phyloP scores from a whole-genome alignment of 768 basidiomycete genomes.

The Rhizopogon vulgaris region DNA sequence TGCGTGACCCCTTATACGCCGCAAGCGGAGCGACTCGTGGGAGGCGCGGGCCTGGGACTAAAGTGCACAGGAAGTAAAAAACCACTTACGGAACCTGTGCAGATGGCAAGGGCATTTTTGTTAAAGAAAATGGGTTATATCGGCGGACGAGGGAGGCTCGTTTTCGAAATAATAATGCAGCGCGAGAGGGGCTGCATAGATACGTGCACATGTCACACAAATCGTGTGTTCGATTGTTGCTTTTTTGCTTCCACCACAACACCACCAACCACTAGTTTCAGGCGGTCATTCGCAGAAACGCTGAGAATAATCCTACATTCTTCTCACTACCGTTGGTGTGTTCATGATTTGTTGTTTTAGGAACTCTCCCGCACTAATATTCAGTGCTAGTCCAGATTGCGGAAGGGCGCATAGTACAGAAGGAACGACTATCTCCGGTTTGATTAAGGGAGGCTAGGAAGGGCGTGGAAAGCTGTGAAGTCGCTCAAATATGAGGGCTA shows the following conservation, averaged over 20 bases:
- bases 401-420: neutral
- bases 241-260: neutral
- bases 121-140: conserved; percentile 2
- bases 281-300: conserved; percentile 2
- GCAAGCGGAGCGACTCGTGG: neutral
- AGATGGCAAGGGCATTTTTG: conserved; percentile 9
- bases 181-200: conserved; percentile 7
- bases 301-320: conserved; percentile 4
- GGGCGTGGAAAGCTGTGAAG: neutral
- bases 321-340: conserved; percentile 11
- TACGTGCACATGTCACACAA: neutral
- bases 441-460: neutral
- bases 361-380: neutral
- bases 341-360: neutral
- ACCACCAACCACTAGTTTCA: conserved; percentile 7
- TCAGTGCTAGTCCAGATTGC: neutral
- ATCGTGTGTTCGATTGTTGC: neutral
- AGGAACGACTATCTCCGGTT: too few relatives aligned
- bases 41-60: neutral
- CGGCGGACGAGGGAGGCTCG: neutral
- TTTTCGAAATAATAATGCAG: conserved; percentile 1
- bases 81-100: conserved; percentile 14
- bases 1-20: neutral
- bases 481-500: conserved; percentile 46
- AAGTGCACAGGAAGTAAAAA: neutral